These are phyloP conservation scores for Sugiyamaella castrensis DNA, from an alignment of 1,139 yeast species.

Conservation along the genomic window DNA sequence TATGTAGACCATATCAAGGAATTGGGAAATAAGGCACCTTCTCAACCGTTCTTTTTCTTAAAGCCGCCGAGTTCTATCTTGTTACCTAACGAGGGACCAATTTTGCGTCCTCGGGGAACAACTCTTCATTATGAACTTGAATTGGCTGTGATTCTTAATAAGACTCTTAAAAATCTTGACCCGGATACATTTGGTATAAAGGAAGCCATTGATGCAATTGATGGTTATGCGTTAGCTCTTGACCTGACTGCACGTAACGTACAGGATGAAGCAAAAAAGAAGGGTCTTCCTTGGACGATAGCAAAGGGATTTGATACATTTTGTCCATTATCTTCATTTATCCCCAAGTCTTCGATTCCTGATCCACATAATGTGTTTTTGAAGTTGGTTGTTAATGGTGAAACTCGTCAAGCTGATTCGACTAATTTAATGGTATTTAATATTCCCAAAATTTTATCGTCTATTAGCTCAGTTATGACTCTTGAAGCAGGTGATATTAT, in stretches of 20 bases:
- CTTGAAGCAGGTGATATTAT: conserved; percentile 86
- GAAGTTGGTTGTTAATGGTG: conserved; percentile 67
- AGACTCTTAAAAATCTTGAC: conserved; percentile 59
- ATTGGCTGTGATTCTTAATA: conserved; percentile 72
- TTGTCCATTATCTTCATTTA: conserved; percentile 71
- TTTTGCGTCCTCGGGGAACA: conserved; percentile 77
- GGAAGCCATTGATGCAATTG: conserved; percentile 75
- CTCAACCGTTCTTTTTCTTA: conserved; percentile 79
- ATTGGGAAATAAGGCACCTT: conserved; percentile 74
- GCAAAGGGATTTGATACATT: conserved; percentile 97
- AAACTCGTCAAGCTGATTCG: conserved; percentile 65
- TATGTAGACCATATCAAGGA: conserved; percentile 94
- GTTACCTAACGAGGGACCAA: conserved; percentile 65
- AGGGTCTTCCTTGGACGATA: conserved; percentile 95
- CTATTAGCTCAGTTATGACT: conserved; percentile 86
- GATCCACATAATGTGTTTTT: conserved; percentile 74
- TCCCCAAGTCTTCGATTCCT: conserved; percentile 61
- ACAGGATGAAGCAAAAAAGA: conserved; percentile 89
- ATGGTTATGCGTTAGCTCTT: conserved; percentile 81
- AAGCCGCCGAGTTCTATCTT: conserved; percentile 59
- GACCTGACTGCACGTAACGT: conserved; percentile 96
- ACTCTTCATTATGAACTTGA: conserved; percentile 91
- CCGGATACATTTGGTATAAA: conserved; percentile 53
- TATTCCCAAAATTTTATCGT: conserved; percentile 72
- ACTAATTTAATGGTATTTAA: conserved; percentile 89